Percentiles rank a stretch among this genome's conserved stretches.
phyloP scores from a whole-genome alignment of 2,329 filamentous ascomycete genomes.

The Sporothrix mexicana region DNA sequence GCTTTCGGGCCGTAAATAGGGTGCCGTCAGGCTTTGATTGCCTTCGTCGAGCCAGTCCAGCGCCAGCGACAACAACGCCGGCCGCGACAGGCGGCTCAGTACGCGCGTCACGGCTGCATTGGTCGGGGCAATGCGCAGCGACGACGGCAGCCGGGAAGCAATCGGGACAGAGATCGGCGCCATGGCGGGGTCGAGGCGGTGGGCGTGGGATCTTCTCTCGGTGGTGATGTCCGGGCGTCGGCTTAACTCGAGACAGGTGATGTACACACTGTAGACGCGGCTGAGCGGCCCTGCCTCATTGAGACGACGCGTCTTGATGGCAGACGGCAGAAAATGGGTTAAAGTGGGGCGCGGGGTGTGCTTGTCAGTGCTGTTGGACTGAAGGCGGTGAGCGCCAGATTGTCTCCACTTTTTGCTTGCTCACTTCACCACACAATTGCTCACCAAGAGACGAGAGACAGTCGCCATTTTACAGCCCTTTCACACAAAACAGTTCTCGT shows the following conservation, averaged over 20 bases:
- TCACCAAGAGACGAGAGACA: neutral
- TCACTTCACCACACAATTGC: neutral
- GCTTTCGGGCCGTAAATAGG: slow-evolving; percentile 55
- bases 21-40: slow-evolving; percentile 64
- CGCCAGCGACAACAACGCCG: slow-evolving; percentile 72
- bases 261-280: slow-evolving; percentile 1
- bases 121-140: slow-evolving; percentile 69
- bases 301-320: slow-evolving; percentile 20
- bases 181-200: slow-evolving; percentile 45
- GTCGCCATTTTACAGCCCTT: neutral
- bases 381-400: slow-evolving; percentile 22
- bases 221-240: slow-evolving; percentile 4
- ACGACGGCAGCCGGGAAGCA: slow-evolving; percentile 72
- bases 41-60: slow-evolving; percentile 77
- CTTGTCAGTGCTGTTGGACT: slow-evolving; percentile 3
- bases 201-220: neutral
- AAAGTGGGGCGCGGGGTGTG: slow-evolving; percentile 23
- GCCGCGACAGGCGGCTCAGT: slow-evolving; percentile 72
- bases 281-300: neutral
- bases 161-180: slow-evolving; percentile 70
- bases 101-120: slow-evolving; percentile 69
- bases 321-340: slow-evolving; percentile 7
- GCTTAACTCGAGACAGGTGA: slow-evolving; percentile 11
- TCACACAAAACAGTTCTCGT: too few relatives aligned
- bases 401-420: slow-evolving; percentile 10